A percentile compares a stretch with the other conserved stretches of the same genome.
Evolutionary conservation across 108 stramenopile genomes (phyloP).

Genomic region (Skeletonema grethae): DNA sequence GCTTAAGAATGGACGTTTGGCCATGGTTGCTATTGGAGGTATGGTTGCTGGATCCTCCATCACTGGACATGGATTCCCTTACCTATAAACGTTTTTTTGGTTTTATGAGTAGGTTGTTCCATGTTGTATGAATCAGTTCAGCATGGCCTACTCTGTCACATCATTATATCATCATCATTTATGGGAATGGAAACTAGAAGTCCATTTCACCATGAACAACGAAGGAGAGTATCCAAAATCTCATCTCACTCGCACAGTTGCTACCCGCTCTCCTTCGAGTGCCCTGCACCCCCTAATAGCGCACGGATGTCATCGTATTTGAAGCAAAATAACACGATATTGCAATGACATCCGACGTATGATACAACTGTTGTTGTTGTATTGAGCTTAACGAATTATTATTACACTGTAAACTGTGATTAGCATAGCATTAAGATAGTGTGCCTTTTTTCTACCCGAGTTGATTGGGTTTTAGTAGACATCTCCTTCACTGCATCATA

Average conservation of each 20-base stretch:
- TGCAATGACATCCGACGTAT: background rate
- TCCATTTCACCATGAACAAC: background rate
- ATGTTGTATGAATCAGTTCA: constrained; percentile 12
- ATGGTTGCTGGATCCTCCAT: constrained; percentile 80
- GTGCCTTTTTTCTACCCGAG: background rate
- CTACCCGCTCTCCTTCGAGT: background rate
- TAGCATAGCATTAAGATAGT: constrained; percentile 2
- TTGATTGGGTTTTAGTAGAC: background rate
- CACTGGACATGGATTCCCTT: constrained; percentile 95
- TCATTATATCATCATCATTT: background rate
- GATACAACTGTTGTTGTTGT: background rate
- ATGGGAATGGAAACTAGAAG: background rate
- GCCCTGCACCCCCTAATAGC: background rate
- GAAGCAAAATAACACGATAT: background rate
- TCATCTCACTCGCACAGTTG: background rate
- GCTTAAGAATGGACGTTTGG: constrained; percentile 89
- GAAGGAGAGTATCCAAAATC: background rate
- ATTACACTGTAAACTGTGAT: constrained; percentile 2
- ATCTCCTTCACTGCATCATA: too few species aligned
- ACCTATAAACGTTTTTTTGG: constrained; percentile 56
- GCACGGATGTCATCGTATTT: background rate
- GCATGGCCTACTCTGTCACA: background rate
- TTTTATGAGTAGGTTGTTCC: background rate
- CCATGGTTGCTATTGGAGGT: constrained; percentile 93
- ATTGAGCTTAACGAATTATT: constrained; percentile 1